Base-by-base conservation (phyloP, 2,329 filamentous ascomycete species). In the Canariomyces notabilis region DNA sequence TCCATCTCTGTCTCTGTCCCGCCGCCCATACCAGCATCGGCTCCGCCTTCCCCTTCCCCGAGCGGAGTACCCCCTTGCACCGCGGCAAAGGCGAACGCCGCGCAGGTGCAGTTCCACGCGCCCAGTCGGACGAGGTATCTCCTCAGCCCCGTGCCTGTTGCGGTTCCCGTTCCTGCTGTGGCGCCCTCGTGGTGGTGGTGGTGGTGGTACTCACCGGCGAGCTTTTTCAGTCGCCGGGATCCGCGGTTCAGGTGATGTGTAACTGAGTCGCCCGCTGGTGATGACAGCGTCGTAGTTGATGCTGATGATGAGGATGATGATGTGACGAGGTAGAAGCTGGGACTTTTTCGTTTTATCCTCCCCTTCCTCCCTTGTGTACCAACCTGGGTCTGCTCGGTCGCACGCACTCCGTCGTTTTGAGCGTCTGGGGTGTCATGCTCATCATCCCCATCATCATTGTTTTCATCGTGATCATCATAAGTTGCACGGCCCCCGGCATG, bases 41-140 rank as follows among this genome's bases (percentile, higher is more conserved):
- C 37, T 36, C 48, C 23, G 11, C 22, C 19, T 5, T 39, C 44
- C 40, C n/a, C 11, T 31, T 40, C 7, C 16, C 38, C 37, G 23
- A 40, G 22, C n/a, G 18, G 22, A 4, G 12, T 35, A n/a, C 51
- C 34, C 20, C 26, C 33, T 9, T 45, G 42, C 6, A 49, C 45
- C n/a, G 83, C 78, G 16, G 83, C 73, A 52, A 94, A 83, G 0
- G 84, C 76, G 64, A 97, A 97, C 1, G 82, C 83, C 3, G 89
- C 85, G 69, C 93, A 98, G 1, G 81, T 87, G 66, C 93, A 98
- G 64, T 85, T 89, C 93, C 93, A 97, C 1, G 84, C 80, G 1
- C 64, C 57, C 1, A 90, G 74, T 8, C 83, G 79, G 14, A 97
- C 86, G 57, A 87, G 72, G 66, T 96, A 94, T 41, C 58, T 53